Base-by-base conservation (phyloP, 306 rosid species). In the Cicer yamashitae region DNA sequence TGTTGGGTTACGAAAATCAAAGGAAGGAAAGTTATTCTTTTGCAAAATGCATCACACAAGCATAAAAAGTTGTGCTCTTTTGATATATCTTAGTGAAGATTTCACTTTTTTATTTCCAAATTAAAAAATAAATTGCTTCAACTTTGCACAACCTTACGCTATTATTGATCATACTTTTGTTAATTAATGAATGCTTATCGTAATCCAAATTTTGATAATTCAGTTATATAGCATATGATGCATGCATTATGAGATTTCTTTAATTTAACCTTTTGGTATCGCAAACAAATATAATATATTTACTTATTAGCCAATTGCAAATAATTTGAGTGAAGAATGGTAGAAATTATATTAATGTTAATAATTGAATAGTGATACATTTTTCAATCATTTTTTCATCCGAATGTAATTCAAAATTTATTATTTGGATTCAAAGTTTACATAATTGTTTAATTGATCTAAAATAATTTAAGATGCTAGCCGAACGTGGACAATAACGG, bases 51-150 rank as follows among this genome's bases (percentile, higher is more conserved):
- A 77, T 86, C 83, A 73, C 83, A 77, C 74, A 88, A 80, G 81
- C 94, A 90, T 91, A 70, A 90, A 94, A 94, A 94, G 97, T 84
- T 82, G 98, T 85, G 97, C 93, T 81, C 90, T 88, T 90, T 89
- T 84, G 84, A 84, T 90, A 82, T 88, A 87, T 88, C 87, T 90
- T 81, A 81, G 88, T 77, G 97, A 91, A 88, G 96, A 91, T 91
- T 90, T 88, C 86, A 59, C 91, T 84, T 91, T 91, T 82, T 70
- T 58, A 90, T 91, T 86, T 84, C 70, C 77, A 89, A 84, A 78
- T 75, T 45, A 60, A 56, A 86, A 88, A 88, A 25, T 58, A 60
- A 82, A 88, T 88, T 87, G 87, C 76, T 79, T 85, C 94, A 82
- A 77, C 91, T 94, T 94, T 90, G 88, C 85, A 87, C 91, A 72